Conservation (phyloP, 1,139 yeast species). For the Hanseniaspora gamundiae region DNA sequence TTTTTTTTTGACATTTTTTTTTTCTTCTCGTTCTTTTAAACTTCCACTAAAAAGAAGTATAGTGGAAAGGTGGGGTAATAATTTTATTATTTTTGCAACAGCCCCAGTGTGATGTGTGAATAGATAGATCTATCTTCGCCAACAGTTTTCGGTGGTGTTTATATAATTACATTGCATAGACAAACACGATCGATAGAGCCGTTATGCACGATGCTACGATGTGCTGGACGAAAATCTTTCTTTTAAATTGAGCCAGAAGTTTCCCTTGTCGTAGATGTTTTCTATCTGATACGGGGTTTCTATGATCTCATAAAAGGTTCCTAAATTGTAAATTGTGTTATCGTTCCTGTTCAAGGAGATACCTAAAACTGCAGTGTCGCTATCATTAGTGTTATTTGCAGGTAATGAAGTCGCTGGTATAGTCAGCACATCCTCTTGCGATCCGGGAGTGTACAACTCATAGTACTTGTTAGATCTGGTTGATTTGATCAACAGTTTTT, state of each 20-base stretch:
- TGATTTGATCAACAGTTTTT: conserved; percentile 27
- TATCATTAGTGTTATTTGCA: neutral
- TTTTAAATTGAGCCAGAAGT: conserved; percentile 3
- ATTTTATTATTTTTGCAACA: too few species aligned
- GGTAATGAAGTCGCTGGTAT: conserved; percentile 1
- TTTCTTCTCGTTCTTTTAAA: too few species aligned
- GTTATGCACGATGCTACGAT: too few species aligned
- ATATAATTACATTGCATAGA: too few species aligned
- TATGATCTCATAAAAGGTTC: neutral
- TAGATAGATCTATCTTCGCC: too few species aligned
- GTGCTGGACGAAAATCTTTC: neutral
- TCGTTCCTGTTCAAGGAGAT: conserved; percentile 6
- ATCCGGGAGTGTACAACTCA: neutral
- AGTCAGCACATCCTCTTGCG: too few species aligned
- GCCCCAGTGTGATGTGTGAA: too few species aligned
- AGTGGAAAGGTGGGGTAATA: too few species aligned
- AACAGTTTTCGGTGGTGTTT: too few species aligned
- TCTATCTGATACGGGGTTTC: conserved; percentile 4
- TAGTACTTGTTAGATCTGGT: conserved; percentile 12
- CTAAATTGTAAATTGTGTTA: neutral
- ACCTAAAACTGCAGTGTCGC: neutral
- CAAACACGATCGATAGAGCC: too few species aligned
- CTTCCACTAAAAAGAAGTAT: too few species aligned
- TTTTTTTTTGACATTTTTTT: too few species aligned
- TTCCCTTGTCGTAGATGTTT: conserved; percentile 5